Base-by-base conservation (phyloP, 148 eudicot species). In the Diospyros lotus region DNA sequence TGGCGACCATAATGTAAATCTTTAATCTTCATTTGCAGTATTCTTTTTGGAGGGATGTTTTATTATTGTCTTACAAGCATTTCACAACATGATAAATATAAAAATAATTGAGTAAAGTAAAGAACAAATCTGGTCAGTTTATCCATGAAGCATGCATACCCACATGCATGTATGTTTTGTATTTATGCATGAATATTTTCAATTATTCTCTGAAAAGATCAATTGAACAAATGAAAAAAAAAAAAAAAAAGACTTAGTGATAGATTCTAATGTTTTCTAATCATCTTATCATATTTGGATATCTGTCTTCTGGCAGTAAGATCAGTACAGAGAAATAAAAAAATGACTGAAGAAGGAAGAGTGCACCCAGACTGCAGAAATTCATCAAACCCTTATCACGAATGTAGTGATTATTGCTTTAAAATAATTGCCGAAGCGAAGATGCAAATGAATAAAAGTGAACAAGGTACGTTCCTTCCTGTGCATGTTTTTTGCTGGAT, bases 351-450 rank as follows among this genome's bases (percentile, higher is more conserved):
- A 46, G 91, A 88, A 73, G 83, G 97, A 69, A 80, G 85, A 66
- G 98, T 86, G 64, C 98, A 94, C 73, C 97, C 98, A 13, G 90
- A 90, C 75, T 94, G 98, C 87, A 90, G 86, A 68, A 94, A 94
- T 66, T 88, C 98, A 9, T 83, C 90, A 42, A 94, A 94, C 73
- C 97, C 89, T 4, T 92, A 87, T 69, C 98, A 94, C 70, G 92
- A 83, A 80, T 94, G 98, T 68, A 92, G 84, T 64, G 94, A 92
- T 40, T 94, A 84, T 78, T 94, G 98, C 88, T 94, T 94, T 83
- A 73, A 65, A 69, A 67, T 83, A 71, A 92, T 94, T 68, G 97
- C 93, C 50, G 92, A 93, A 76, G 83, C 89, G 0, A 93, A 91
- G 84, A 67, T 82, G 12, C 80, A 63, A 69, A 59, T 73, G 43